Evolutionary conservation across 352 stramenopile genomes (phyloP), one percentile per base, ranked within the genome.

Genomic region (Pythium rishiriense): DNA sequence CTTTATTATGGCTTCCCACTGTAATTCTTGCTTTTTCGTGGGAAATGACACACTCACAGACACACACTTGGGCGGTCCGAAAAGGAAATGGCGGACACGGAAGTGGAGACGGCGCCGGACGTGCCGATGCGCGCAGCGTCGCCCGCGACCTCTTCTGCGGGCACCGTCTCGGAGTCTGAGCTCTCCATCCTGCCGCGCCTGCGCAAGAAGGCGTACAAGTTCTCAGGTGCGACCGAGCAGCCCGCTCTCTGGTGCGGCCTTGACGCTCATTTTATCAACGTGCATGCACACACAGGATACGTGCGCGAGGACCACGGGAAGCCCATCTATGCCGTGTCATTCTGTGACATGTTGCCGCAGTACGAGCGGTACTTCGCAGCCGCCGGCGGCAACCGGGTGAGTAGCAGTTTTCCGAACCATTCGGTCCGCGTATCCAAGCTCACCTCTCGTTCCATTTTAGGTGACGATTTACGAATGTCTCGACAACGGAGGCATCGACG

Each of bases 401-500:
- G 76, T 69, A 25, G 24, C 8, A 25, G 1, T 41, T 2, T 41
- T 22, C 11, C n/a, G 6, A 28, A 45, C 31, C 9, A 25, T 37
- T 47, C 11, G 31, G 35, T 21, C 2, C 22, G 15, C 14, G 11
- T 22, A 8, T 60, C 33, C 11, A 59, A 21, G n/a, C 25, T 33
- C 4, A 21, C 25, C 11, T 45, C 21, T 45, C 1, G 17, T 51
- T n/a, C 24, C 19, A 49, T 14, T 60, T 22, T 7, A 91, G 84
- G 68, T 91, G 54, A 91, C 84, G 11, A 68, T 93, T 15, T 93
- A 93, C 61, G 83, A 93, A 49, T 93, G 83, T 48, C 62, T 91
- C 5, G 79, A 88, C 47, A 87, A 87, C 42, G 84, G 84, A 11
- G 78, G 77, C 3, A 66, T 93, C n/a, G 81, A 88, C 59, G 79